These are phyloP conservation scores for Fagopyrum homotropicum DNA, from an alignment of 148 eudicot species.

Conservation along the genomic window DNA sequence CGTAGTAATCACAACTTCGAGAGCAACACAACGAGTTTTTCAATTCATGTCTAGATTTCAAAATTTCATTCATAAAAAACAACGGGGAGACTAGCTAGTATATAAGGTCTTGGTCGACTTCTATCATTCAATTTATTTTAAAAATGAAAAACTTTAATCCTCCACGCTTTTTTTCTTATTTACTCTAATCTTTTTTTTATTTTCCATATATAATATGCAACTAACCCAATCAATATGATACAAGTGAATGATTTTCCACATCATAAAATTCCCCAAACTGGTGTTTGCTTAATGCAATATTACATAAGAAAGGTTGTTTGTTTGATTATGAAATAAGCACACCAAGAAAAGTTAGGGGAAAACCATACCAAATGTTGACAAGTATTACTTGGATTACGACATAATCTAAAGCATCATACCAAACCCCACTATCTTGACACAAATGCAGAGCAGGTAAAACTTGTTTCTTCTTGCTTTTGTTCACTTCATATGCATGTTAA, in stretches of 20 bases:
- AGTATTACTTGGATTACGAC: background rate
- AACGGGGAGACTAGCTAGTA: too few species aligned
- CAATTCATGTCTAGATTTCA: too few species aligned
- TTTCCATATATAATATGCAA: too few species aligned
- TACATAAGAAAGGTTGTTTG: background rate
- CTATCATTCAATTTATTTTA: too few species aligned
- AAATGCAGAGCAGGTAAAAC: background rate
- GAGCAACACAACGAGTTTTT: too few species aligned
- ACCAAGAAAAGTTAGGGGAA: background rate
- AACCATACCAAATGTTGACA: background rate
- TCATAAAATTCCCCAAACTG: background rate
- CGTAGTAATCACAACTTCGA: too few species aligned
- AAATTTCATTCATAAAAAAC: too few species aligned
- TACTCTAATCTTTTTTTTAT: too few species aligned
- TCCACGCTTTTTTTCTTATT: too few species aligned
- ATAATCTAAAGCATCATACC: background rate
- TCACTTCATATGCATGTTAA: background rate
- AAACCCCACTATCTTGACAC: conserved; percentile 5
- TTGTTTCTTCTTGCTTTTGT: background rate
- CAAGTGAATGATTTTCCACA: background rate
- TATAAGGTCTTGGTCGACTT: too few species aligned
- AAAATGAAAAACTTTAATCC: too few species aligned
- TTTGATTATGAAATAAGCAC: background rate
- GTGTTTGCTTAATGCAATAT: background rate
- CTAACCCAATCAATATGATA: background rate